Evolutionary conservation across 2,329 filamentous ascomycete species (phyloP), one percentile per base, ranked within the genome.

Genomic region (Juglanconis oblonga): DNA sequence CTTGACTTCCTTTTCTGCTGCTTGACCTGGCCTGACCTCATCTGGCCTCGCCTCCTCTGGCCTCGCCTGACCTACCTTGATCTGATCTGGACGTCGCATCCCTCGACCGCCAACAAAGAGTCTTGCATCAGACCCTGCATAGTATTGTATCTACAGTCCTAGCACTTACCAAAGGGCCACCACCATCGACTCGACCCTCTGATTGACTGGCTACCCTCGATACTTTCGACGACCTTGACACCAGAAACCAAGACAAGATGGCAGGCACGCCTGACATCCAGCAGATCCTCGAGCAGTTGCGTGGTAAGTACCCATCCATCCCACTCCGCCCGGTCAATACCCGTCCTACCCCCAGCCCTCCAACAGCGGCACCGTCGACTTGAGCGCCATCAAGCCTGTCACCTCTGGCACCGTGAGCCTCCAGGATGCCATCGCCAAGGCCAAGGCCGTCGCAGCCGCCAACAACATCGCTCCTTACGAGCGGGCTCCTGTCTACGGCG

Each of bases 341-440:
- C 38, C 61, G 4, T 24, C 33, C 11, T 74, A 72, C 48, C 89
- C 89, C 3, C 87, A 87, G 66, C 90, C 90, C 2, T 85, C 88
- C 5, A 83, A 82, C 58, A 90, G 89, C 61, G 91, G 91, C 54
- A 92, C 85, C 67, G 80, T 96, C 64, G 91, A 96, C 70, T 76
- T 96, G 55, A 93, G 88, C 74, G 82, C 85, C 58, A 91, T 95
- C 70, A 89, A 90, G 68, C 91, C 92, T 4, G 83, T 89, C 58
- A 91, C 84, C 71, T 90, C 90, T 35, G 92, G 92, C 61, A 91
- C 89, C 24, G 88, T 96, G 67, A 94, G 88, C 73, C 88, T 96
- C 65, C 85, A 89, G 61, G 91, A 96, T 72, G 90, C 91, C 52
- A 88, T 96, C 67, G 90, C 92, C 44, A 91, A 92, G 72, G 92